Base-by-base conservation (phyloP, 2,329 filamentous ascomycete species). In the Alternaria gansuensis region DNA sequence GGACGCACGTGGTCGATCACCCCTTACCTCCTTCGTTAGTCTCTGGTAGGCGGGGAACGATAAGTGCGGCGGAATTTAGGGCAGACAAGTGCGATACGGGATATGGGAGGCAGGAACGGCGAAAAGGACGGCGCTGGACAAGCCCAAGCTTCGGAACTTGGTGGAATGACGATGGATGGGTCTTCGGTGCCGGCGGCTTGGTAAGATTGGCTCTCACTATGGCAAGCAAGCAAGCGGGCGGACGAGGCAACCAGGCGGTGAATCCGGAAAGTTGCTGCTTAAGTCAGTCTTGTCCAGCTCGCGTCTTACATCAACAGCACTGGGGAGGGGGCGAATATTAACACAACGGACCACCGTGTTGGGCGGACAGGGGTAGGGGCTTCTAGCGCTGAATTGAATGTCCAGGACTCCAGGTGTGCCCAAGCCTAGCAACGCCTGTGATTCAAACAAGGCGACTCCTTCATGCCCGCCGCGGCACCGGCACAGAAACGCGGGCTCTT, bases 401-500 rank as follows among this genome's bases (percentile, higher is more conserved):
- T 51, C 59, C 46, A 52, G 49, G 34, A 53, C 34, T 54, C 58
- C 53, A 60, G 60, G 57, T 45, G 48, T 45, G 52, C 57, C 60
- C 54, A 62, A 58, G 52, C 51, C 46, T 29, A 49, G 53, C 51
- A 54, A 63, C 51, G 59, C 58, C 57, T 44, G 50, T 53, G 58
- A 51, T 57, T 64, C 64, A 23, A 55, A 68, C 55, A 17, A 46
- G 59, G 69, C 14, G 62, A 56, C 67, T 57, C 63, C 62, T 59
- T 21, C 57, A 49, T 60, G 56, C 64, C 64, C 62, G 65, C 69
- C 70, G 71, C 72, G 70, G 72, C 71, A 65, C 59, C 71, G 72
- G 72, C 69, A 74, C 65, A 65, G 34, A 70, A 58, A 57, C 68
- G 74, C 67, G 70, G 71, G 70, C 67, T 62, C 57, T 52, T 52